These are phyloP conservation scores for Fusarium foetens DNA, from an alignment of 2,329 filamentous ascomycete genomes.

Conservation along the genomic window DNA sequence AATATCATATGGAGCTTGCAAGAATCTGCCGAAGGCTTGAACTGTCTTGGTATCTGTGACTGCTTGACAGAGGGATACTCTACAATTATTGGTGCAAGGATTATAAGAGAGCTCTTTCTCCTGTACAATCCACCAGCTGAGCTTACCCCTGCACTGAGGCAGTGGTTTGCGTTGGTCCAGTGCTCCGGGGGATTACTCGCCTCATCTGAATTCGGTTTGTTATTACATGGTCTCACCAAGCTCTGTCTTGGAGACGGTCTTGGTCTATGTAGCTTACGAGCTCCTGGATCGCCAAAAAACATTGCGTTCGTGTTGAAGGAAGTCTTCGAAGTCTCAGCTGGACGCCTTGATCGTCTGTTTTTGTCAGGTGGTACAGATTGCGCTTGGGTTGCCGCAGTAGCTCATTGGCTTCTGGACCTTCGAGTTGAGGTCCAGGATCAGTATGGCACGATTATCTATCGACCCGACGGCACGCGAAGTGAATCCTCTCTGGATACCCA, in stretches of 20 bases:
- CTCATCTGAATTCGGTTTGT: rapidly evolving
- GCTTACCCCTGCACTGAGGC: rapidly evolving
- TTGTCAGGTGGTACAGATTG: rapidly evolving
- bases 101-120: not conserved
- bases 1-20: not conserved
- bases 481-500: rapidly evolving
- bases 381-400: not conserved
- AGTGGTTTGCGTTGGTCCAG: rapidly evolving
- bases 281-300: rapidly evolving
- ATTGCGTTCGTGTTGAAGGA: rapidly evolving
- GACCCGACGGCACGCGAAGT: rapidly evolving
- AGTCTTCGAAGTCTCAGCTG: rapidly evolving
- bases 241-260: rapidly evolving
- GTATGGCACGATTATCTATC: rapidly evolving
- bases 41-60: not conserved
- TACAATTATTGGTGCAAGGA: rapidly evolving
- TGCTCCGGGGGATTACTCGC: rapidly evolving
- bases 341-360: not conserved
- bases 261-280: rapidly evolving
- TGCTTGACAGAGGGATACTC: rapidly evolving
- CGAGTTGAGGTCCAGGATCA: rapidly evolving
- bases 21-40: not conserved
- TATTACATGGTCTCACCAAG: rapidly evolving
- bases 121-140: rapidly evolving
- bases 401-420: not conserved